phyloP scores from a whole-genome alignment of 257 asterid genomes.

The Solanum corneliomulleri region DNA sequence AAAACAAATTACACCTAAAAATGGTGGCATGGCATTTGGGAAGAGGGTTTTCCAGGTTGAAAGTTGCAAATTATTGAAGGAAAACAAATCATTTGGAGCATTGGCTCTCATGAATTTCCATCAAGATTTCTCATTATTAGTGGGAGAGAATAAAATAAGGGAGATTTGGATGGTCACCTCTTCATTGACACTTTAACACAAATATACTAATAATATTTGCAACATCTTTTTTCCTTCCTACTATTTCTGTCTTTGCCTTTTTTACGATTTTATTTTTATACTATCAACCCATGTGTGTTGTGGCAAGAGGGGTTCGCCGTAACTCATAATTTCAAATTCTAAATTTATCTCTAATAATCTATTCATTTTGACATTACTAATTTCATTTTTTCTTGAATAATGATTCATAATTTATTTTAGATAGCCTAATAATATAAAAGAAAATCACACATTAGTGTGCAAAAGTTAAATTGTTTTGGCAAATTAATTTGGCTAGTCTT shows the following conservation, averaged over 20 bases:
- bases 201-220: neutral
- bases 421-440: neutral
- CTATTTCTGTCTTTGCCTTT: neutral
- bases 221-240: neutral
- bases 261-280: neutral
- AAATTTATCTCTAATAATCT: neutral
- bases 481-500: neutral
- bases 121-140: constrained; percentile 13
- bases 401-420: neutral
- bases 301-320: neutral
- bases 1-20: neutral
- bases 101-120: constrained; percentile 6
- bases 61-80: constrained; percentile 14
- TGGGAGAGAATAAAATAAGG: constrained; percentile 43
- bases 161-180: constrained; percentile 25
- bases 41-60: constrained; percentile 64
- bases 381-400: neutral
- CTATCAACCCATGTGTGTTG: neutral
- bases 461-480: neutral
- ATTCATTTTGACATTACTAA: neutral
- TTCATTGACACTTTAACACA: neutral
- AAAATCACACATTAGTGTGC: neutral
- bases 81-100: neutral
- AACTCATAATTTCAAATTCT: neutral
- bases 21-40: neutral